Evolutionary conservation across 306 rosid genomes (phyloP).

Genomic region (Cicer cuneatum): DNA sequence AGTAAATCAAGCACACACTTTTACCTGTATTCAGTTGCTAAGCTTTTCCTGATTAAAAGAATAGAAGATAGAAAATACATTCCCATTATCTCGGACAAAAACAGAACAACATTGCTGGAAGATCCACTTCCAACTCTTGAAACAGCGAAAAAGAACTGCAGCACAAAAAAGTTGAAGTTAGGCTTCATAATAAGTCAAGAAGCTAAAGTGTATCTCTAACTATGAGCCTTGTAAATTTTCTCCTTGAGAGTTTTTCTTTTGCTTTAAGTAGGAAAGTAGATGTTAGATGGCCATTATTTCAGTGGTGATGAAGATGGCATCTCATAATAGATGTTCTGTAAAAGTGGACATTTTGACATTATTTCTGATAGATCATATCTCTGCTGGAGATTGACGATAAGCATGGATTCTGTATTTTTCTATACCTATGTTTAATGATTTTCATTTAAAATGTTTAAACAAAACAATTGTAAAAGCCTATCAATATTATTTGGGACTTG

Average conservation of each 20-base stretch:
- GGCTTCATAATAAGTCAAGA: slow-evolving; percentile 30
- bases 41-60: slow-evolving; percentile 95
- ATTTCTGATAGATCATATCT: not conserved
- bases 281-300: slow-evolving; percentile 1
- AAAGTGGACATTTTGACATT: slow-evolving; percentile 10
- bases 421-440: not conserved
- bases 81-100: slow-evolving; percentile 98
- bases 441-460: not conserved
- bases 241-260: not conserved
- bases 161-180: slow-evolving; percentile 28
- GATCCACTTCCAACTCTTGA: slow-evolving; percentile 99
- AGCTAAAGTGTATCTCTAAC: slow-evolving; percentile 7
- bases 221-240: not conserved
- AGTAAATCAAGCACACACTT: slow-evolving; percentile 3
- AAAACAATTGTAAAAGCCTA: not conserved
- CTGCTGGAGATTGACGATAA: slow-evolving; percentile 7
- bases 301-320: slow-evolving; percentile 1
- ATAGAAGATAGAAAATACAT: slow-evolving; percentile 94
- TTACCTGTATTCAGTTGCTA: slow-evolving; percentile 97
- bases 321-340: not conserved
- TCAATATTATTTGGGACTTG: slow-evolving; percentile 7
- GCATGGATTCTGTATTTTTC: not conserved
- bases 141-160: slow-evolving; percentile 96
- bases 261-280: not conserved
- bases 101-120: slow-evolving; percentile 95